phyloP scores from a whole-genome alignment of 345 rosid genomes.

The Triadica sebifera region DNA sequence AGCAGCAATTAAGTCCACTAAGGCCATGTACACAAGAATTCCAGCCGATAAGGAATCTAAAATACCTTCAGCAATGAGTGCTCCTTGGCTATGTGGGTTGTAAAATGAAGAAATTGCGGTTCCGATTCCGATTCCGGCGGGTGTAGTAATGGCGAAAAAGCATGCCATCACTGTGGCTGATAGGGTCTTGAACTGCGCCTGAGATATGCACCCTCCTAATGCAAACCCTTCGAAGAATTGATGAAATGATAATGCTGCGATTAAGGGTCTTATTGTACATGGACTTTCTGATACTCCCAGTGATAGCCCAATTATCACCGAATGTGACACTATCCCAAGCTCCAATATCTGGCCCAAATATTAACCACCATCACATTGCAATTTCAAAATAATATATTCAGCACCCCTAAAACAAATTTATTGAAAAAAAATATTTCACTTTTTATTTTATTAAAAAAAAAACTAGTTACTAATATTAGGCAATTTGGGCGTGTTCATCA shows the following conservation, averaged over 20 bases:
- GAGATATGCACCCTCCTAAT: constrained; percentile 87
- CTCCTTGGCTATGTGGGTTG: constrained; percentile 55
- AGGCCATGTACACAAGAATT: constrained; percentile 87
- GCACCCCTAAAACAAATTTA: too few relatives aligned
- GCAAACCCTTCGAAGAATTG: constrained; percentile 97
- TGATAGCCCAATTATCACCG: constrained; percentile 82
- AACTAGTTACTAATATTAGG: not conserved
- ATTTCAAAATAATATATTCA: too few relatives aligned
- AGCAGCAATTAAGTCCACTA: constrained; percentile 86
- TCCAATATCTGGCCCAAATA: constrained; percentile 62
- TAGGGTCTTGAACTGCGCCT: constrained; percentile 55
- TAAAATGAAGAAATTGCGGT: constrained; percentile 56
- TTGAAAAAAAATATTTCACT: too few relatives aligned
- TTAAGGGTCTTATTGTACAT: constrained; percentile 83
- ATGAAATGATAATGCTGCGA: constrained; percentile 81
- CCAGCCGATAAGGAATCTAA: constrained; percentile 85
- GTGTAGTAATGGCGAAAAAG: constrained; percentile 75
- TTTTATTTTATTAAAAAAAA: too few relatives aligned
- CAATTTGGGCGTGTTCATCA: not conserved
- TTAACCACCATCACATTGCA: too few relatives aligned
- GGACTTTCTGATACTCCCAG: constrained; percentile 85
- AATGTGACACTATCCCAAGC: constrained; percentile 90
- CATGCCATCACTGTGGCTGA: constrained; percentile 66
- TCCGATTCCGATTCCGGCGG: constrained; percentile 68
- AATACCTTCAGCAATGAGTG: constrained; percentile 69